Percentiles rank a stretch among this genome's conserved stretches.
These are phyloP conservation scores for Laetiporus sulphureus DNA, from an alignment of 1,284 basidiomycete genomes.

Conservation along the genomic window DNA sequence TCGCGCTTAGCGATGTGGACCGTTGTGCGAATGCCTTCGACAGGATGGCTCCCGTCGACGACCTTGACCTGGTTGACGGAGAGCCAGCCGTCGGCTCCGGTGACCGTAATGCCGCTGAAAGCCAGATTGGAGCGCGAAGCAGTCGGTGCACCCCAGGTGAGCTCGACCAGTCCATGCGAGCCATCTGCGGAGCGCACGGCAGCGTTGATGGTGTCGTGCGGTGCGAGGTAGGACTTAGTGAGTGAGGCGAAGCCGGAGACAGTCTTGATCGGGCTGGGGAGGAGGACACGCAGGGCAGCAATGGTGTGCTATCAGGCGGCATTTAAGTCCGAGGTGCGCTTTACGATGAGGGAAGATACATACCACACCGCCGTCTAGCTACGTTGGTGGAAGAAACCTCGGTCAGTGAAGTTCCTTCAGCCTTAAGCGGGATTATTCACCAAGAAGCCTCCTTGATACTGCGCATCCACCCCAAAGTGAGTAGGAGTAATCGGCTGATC, in stretches of 20 bases:
- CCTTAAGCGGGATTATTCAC: slow-evolving; percentile 32
- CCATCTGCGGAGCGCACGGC: slow-evolving; percentile 43
- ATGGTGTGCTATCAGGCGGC: slow-evolving; percentile 45
- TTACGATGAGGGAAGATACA: slow-evolving; percentile 21
- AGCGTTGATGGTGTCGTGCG: slow-evolving; percentile 69
- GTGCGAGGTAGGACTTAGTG: slow-evolving; percentile 61
- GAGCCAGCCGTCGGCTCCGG: slow-evolving; percentile 52
- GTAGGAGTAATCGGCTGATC: slow-evolving; percentile 1
- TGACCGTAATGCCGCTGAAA: slow-evolving; percentile 43
- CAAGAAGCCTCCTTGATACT: slow-evolving; percentile 81
- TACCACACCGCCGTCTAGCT: slow-evolving; percentile 70
- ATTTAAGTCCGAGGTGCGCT: background rate
- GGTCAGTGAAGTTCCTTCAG: too few species aligned
- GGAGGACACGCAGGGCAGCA: slow-evolving; percentile 54
- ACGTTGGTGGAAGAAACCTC: too few species aligned
- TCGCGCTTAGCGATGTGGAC: slow-evolving; percentile 37
- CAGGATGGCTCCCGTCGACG: slow-evolving; percentile 19
- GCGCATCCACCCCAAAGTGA: slow-evolving; percentile 1
- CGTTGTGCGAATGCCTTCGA: slow-evolving; percentile 29
- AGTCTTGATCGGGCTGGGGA: slow-evolving; percentile 45
- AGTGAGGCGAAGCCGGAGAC: slow-evolving; percentile 63
- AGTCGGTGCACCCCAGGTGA: slow-evolving; percentile 53
- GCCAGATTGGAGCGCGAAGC: slow-evolving; percentile 25
- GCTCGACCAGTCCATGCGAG: slow-evolving; percentile 51
- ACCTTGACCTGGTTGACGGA: slow-evolving; percentile 22